Conservation (phyloP, 495 filamentous ascomycete species). For the Trypethelium eluteriae region DNA sequence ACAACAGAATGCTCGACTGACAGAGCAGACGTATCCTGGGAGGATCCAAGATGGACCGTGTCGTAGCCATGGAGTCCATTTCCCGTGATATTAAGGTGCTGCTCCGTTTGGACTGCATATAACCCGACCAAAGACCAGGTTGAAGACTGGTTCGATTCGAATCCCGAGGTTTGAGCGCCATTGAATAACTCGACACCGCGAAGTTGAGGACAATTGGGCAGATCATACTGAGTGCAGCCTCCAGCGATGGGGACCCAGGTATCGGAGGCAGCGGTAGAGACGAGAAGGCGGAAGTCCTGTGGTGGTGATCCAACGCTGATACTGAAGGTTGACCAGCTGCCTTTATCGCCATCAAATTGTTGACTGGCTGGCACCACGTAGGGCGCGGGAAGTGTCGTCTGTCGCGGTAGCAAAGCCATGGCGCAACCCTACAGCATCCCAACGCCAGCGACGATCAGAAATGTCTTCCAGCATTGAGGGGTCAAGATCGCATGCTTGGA, state of each 20-base stretch:
- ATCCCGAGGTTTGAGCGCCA: conserved; percentile 19
- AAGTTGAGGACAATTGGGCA: conserved; percentile 10
- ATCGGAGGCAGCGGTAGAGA: conserved; percentile 42
- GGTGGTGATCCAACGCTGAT: conserved; percentile 43
- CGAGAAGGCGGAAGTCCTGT: conserved; percentile 40
- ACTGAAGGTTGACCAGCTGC: conserved; percentile 46
- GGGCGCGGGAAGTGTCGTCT: neutral
- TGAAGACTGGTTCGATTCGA: conserved; percentile 21
- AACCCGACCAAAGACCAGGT: conserved; percentile 27
- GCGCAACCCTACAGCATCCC: neutral
- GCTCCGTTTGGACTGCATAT: conserved; percentile 27
- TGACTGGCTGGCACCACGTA: conserved; percentile 25
- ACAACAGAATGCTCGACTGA: conserved; percentile 27
- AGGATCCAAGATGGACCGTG: conserved; percentile 43
- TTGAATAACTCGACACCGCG: conserved; percentile 15
- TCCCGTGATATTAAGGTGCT: conserved; percentile 35
- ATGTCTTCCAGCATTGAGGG: too few species aligned
- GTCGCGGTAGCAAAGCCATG: neutral
- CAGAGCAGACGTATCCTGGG: conserved; percentile 22
- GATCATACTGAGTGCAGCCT: conserved; percentile 25
- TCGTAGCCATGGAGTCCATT: conserved; percentile 45
- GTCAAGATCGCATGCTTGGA: too few species aligned
- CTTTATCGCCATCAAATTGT: conserved; percentile 47
- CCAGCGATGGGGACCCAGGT: conserved; percentile 37
- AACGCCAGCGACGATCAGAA: too few species aligned